Conservation (phyloP, 352 stramenopile species). For the Globisporangium canariense region DNA sequence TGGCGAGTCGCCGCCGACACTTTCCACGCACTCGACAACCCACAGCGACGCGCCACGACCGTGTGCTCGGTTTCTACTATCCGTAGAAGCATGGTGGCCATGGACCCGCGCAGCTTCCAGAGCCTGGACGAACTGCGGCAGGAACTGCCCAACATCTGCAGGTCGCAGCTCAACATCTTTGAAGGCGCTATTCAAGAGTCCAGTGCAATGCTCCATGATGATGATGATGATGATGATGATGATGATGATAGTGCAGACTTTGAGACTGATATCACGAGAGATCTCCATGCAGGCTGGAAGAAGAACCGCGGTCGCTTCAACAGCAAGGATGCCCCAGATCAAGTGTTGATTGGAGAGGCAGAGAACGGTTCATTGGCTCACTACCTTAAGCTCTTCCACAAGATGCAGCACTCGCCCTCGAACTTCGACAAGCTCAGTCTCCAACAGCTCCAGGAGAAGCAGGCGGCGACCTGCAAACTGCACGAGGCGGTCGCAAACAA, state of each 20-base stretch:
- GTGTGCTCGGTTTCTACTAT: conserved; percentile 34
- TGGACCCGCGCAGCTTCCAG: conserved; percentile 38
- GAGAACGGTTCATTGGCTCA: conserved; percentile 16
- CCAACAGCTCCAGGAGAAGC: conserved; percentile 30
- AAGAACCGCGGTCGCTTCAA: background rate
- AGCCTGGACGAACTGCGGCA: conserved; percentile 40
- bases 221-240: background rate
- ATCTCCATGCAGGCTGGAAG: background rate
- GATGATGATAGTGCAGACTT: conserved; percentile 1
- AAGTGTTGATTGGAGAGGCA: background rate
- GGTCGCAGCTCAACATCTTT: conserved; percentile 12
- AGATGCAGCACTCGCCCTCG: conserved; percentile 29
- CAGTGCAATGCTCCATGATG: background rate
- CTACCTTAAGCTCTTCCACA: conserved; percentile 35
- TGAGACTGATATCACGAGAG: background rate
- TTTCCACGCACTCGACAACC: background rate
- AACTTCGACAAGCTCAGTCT: conserved; percentile 35
- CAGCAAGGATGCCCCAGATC: background rate
- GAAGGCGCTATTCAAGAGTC: background rate
- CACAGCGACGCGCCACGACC: conserved; percentile 11
- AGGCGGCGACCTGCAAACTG: conserved; percentile 24
- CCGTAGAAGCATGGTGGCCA: conserved; percentile 24
- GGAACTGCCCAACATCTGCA: conserved; percentile 33
- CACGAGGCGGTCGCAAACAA: conserved; percentile 32
- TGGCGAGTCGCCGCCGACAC: conserved; percentile 35